These are phyloP conservation scores for Stramenopiles sp. DNA, from an alignment of 352 stramenopile species.

Conservation along the genomic window DNA sequence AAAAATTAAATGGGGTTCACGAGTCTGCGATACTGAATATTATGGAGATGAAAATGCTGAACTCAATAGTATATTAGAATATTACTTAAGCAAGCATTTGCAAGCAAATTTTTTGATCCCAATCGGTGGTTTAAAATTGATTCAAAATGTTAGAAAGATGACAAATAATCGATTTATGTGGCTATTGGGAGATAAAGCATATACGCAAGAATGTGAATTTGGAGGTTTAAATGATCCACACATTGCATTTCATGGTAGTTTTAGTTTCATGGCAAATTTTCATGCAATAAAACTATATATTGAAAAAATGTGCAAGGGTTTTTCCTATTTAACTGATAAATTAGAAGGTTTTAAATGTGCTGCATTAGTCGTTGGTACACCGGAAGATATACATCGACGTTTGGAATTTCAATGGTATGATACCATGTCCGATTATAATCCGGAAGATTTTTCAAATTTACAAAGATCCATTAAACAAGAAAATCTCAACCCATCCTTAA, in stretches of 20 bases:
- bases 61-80: not conserved
- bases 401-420: not conserved
- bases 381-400: not conserved
- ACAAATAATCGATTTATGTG: conserved; percentile 68
- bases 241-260: conserved; percentile 79
- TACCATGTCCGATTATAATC: not conserved
- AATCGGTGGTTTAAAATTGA: conserved; percentile 8
- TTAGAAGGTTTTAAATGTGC: not conserved
- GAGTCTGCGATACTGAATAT: not conserved
- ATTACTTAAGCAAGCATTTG: not conserved
- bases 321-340: not conserved
- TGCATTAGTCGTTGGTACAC: not conserved
- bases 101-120: conserved; percentile 12
- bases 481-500: not conserved
- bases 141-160: conserved; percentile 55
- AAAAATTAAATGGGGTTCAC: not conserved
- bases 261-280: conserved; percentile 57
- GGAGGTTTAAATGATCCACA: conserved; percentile 55
- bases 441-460: not conserved
- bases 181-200: conserved; percentile 27
- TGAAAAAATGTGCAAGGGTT: not conserved
- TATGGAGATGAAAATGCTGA: not conserved
- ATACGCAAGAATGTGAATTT: conserved; percentile 16
- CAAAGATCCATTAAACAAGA: not conserved
- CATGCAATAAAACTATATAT: conserved; percentile 12